Conservation (phyloP, 495 filamentous ascomycete species). For the Schizothecium vesticola region DNA sequence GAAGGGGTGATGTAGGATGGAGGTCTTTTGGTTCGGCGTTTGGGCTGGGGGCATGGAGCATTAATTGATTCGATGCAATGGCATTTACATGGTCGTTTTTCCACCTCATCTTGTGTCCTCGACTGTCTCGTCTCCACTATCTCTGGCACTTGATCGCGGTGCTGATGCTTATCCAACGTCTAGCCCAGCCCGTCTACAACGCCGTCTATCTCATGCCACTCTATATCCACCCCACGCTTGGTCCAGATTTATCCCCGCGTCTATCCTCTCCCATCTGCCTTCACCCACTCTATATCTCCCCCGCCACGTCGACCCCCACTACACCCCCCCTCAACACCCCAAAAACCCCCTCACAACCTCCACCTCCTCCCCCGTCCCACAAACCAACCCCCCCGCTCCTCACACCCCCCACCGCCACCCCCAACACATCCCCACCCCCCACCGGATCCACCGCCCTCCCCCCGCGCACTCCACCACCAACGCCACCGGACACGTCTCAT, state of each 20-base stretch:
- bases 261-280: too few relatives aligned
- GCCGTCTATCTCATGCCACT: neutral
- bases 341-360: conserved; percentile 16
- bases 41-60: neutral
- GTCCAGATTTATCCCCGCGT: neutral
- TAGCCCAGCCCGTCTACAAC: neutral
- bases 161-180: neutral
- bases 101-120: neutral
- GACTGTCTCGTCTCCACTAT: neutral
- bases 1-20: neutral
- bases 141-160: too few relatives aligned
- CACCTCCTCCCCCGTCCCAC: conserved; percentile 45
- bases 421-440: conserved; percentile 36
- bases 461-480: conserved; percentile 50
- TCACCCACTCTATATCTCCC: too few relatives aligned
- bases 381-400: conserved; percentile 47
- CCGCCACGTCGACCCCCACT: neutral
- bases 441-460: conserved; percentile 41
- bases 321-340: neutral
- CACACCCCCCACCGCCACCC: conserved; percentile 29
- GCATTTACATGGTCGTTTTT: neutral
- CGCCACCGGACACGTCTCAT: conserved; percentile 47
- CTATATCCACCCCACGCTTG: neutral
- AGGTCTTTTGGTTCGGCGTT: neutral
- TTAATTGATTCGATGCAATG: neutral